Base-by-base conservation (phyloP, 2,329 filamentous ascomycete species). In the Neonectria punicea region DNA sequence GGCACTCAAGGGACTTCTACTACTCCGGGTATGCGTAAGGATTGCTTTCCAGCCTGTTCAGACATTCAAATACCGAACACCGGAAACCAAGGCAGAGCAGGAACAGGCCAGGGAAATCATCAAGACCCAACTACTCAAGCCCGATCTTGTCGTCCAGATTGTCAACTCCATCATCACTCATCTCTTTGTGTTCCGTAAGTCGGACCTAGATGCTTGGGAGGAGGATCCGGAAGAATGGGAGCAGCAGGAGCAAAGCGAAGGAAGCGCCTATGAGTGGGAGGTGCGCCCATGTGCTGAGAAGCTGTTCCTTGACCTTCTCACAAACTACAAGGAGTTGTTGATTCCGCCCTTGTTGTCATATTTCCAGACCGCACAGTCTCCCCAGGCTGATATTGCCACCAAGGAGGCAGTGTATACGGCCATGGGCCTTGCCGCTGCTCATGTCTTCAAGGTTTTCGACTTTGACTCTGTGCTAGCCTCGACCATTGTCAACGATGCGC, bases 221-320 rank as follows among this genome's bases (percentile, higher is more conserved):
- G 92, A 97, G 75, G 94, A 97, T 63, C 93, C 95, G 0, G 93
- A 99, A 77, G 94, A 97, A 58, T 99, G 96, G 94, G 95, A 98
- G 78, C 90, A 92, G 69, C 90, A 91, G 73, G 94, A 98, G 81
- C 93, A 97, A 74, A 92, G 91, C 65, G 89, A 93, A 64, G 90
- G 92, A 39, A 92, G 93, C 71, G 93, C 92, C 1, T 98, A 92
- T 86, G 94, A 98, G 74, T 98, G 94, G 82, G 93, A 95, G 63
- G 91, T 98, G 58, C 90, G 95, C 34, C 93, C 94, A 2, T 98
- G 95, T 76, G 91, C 96, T 0, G 96, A 99, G 79, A 97, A 94
- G 79, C 85, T 99, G 14, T 97, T 98, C 79, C 85, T 98, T 70
- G 94, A 98, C 73, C 87, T 99, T 18, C 88, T 97, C 65, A 92